Base-by-base conservation (phyloP, 306 rosid genomes). In the Neltuma alba region DNA sequence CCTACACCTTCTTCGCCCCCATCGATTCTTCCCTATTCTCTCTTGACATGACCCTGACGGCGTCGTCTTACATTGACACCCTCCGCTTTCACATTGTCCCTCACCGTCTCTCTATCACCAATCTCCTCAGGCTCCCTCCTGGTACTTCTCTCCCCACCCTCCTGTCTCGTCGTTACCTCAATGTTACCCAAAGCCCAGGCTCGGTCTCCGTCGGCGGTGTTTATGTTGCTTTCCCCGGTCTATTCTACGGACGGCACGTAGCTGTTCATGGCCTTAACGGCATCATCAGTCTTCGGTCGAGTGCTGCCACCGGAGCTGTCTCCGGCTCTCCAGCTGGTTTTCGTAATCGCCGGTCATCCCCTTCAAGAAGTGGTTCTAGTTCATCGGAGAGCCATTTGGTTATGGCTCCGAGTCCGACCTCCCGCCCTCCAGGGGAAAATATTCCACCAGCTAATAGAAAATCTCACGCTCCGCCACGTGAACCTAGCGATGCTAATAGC, bases 1-100 rank as follows among this genome's bases (percentile, higher is more conserved):
- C 89, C 63, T 88, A 85, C 88, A 88, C 92, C 45, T 55, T 89
- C 78, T 91, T 91, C 84, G 92, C 93, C 0, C 93, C 97, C 16
- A 82, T 87, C 13, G 92, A 89, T 47, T 77, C 92, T 37, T 85
- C 93, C 1, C 91, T 91, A 42, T 91, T 86, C 48, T 87, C 93
- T 0, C 84, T 89, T 27, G 93, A 84, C 73, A 86, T 91, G 92
- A 76, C 90, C 16, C 88, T 77, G 70, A 38, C 91, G 41, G 89
- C 91, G 25, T 70, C 89, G 23, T 44, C 82, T 21, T 91, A 88
- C 83, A 85, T 77, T 0, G 85, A 87, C 33, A 88, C 89, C 7
- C 91, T 91, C 79, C 89, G 92, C 15, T 75, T 81, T 77, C 93
- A 91, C 86, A 68, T 90, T 30, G 76, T 91, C 65, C 91, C 92